Conservation (phyloP, 345 rosid species). For the Excoecaria agallocha region DNA sequence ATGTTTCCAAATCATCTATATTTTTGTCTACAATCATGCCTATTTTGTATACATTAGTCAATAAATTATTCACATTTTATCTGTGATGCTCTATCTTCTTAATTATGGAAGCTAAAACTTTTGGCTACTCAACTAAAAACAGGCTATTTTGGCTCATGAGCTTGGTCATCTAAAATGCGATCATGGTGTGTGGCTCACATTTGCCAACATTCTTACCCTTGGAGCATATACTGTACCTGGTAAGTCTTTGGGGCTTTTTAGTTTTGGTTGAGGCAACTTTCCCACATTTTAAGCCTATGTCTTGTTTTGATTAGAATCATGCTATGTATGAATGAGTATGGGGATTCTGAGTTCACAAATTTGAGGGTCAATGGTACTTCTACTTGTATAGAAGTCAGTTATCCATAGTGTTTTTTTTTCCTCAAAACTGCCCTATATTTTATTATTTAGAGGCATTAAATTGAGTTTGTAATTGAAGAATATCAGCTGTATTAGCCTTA, state of each 20-base stretch:
- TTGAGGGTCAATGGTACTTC: neutral
- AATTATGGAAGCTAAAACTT: constrained; percentile 18
- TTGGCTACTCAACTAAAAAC: constrained; percentile 17
- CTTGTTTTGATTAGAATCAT: neutral
- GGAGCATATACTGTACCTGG: constrained; percentile 95
- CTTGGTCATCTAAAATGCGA: constrained; percentile 96
- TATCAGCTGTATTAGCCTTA: neutral
- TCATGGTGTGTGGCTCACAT: constrained; percentile 96
- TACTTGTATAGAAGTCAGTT: neutral
- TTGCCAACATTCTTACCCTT: constrained; percentile 87
- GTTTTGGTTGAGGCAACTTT: constrained; percentile 9
- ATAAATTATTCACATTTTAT: neutral
- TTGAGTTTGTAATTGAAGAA: neutral
- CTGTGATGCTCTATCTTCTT: constrained; percentile 1
- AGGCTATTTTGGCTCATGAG: constrained; percentile 98
- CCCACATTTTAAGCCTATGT: neutral
- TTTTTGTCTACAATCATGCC: neutral
- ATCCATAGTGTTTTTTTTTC: neutral
- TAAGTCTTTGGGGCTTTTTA: constrained; percentile 33
- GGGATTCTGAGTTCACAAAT: constrained; percentile 1
- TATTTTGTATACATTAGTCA: neutral
- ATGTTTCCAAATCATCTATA: neutral
- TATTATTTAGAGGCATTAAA: neutral
- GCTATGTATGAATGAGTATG: neutral
- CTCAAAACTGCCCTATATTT: neutral